Evolutionary conservation across 1,139 yeast genomes (phyloP).

Genomic region (Candida pseudoviswanathii): DNA sequence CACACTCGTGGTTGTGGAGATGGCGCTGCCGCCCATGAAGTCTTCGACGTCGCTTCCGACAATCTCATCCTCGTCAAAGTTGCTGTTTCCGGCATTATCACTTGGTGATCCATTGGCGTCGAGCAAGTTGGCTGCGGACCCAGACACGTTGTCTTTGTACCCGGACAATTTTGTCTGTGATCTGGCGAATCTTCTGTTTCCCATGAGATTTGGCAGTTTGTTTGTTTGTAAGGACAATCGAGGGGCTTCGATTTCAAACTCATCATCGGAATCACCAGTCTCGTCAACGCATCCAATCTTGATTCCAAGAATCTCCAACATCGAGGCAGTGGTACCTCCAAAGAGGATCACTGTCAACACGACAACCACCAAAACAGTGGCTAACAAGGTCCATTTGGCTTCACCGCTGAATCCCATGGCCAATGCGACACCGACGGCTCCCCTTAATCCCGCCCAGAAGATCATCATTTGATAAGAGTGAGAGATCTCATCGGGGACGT

Average conservation of each 20-base stretch:
- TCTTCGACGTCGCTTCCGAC: constrained; percentile 45
- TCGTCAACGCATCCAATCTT: constrained; percentile 90
- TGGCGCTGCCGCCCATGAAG: constrained; percentile 19
- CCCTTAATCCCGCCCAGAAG: constrained; percentile 98
- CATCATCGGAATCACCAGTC: constrained; percentile 78
- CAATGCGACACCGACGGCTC: constrained; percentile 98
- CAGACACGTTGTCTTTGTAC: constrained; percentile 13
- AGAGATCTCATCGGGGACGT: constrained; percentile 84
- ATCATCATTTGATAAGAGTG: constrained; percentile 98
- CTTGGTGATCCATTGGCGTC: constrained; percentile 8
- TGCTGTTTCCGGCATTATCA: constrained; percentile 17
- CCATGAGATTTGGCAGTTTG: constrained; percentile 19
- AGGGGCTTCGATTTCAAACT: constrained; percentile 88
- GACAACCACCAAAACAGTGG: constrained; percentile 94
- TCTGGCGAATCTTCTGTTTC: constrained; percentile 36
- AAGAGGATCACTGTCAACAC: constrained; percentile 93
- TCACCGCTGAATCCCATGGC: constrained; percentile 98
- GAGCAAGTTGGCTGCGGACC: constrained; percentile 11
- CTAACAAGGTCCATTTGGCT: constrained; percentile 82
- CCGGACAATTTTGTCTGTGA: constrained; percentile 9
- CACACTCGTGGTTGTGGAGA: not conserved
- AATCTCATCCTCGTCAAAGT: constrained; percentile 34
- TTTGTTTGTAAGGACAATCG: constrained; percentile 33
- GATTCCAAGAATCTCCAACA: constrained; percentile 93
- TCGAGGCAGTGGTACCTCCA: constrained; percentile 98